Evolutionary conservation across 148 eudicot genomes (phyloP), one percentile per base, ranked within the genome.

Genomic region (Pouteria glomerata): DNA sequence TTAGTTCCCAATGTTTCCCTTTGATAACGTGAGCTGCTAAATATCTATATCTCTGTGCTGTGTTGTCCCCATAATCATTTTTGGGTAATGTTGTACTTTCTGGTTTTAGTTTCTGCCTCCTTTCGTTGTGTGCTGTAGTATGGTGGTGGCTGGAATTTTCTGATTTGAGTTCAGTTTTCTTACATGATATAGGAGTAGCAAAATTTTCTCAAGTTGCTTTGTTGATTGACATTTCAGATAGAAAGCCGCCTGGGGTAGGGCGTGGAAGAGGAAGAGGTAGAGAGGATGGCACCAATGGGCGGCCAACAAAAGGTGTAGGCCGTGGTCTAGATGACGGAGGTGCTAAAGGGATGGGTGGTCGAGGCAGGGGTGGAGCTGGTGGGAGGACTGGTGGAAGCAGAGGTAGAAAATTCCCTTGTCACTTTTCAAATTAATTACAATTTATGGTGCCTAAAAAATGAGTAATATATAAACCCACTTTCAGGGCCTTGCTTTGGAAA

Each of bases 231-330:
- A 33, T 80, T 70, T 69, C 90, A 90, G 96, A 90, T 79, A 88
- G 92, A 80, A 90, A 66, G 83, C 96, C 96, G 69, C 92, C 96
- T 27, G 96, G 96, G 1, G 90, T 86, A 73, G 92, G 96, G 34
- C 90, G 96, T 81, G 92, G 96, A 78, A 83, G 96, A 81, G 92
- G 93, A 82, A 77, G 88, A 82, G 96, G 92, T 33, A 84, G 93
- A 79, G 92, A 88, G 70, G 95, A 89, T 31, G 85, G 88, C 45
- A 63, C 91, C 24, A 74, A 74, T 77, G 89, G 89, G 57, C 58
- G 87, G 63, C 77, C 76, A 69, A 24, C 75, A 27, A 86, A 79
- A 78, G 96, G 96, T 76, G 63, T 82, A 31, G 96, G 96, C 71
- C 92, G 91, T 77, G 89, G 94, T 34, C 57, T 81, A 78, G 96